A percentile compares a stretch with the other conserved stretches of the same genome.
Evolutionary conservation across 352 stramenopile species (phyloP).

Genomic region (Paralagenidium karlingii): DNA sequence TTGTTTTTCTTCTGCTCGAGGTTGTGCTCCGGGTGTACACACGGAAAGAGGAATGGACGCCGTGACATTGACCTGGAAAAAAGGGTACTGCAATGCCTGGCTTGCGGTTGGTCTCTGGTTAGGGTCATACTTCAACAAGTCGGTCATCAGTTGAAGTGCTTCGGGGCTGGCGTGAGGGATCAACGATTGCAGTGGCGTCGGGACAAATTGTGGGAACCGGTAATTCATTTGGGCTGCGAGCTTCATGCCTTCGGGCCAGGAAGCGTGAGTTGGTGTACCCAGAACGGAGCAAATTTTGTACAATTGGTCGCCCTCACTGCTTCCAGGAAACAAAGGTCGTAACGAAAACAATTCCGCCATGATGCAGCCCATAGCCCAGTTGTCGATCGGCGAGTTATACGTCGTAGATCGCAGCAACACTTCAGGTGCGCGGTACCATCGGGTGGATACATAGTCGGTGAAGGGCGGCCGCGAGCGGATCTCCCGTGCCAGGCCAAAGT

Average conservation of each 20-base stretch:
- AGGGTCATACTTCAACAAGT: conserved; percentile 90
- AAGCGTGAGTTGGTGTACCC: conserved; percentile 80
- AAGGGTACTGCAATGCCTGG: conserved; percentile 91
- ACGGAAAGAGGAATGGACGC: conserved; percentile 56
- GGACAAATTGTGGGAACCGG: conserved; percentile 90
- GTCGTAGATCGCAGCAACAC: conserved; percentile 88
- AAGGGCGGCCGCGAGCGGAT: conserved; percentile 87
- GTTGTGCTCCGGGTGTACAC: conserved; percentile 39
- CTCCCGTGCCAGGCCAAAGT: conserved; percentile 96
- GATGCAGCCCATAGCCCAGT: conserved; percentile 96
- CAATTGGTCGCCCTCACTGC: conserved; percentile 94
- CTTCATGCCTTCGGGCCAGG: conserved; percentile 92
- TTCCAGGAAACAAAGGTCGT: conserved; percentile 94
- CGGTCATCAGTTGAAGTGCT: conserved; percentile 86
- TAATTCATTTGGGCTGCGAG: conserved; percentile 94
- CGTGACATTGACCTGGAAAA: conserved; percentile 86
- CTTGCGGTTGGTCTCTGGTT: conserved; percentile 86
- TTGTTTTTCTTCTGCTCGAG: conserved; percentile 28
- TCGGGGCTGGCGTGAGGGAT: conserved; percentile 86
- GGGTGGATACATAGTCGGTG: conserved; percentile 97
- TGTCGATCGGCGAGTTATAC: conserved; percentile 97
- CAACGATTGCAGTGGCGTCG: conserved; percentile 76
- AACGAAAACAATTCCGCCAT: conserved; percentile 96
- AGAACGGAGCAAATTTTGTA: conserved; percentile 96
- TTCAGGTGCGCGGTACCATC: conserved; percentile 98